Percentiles rank a stretch among this genome's conserved stretches.
These are phyloP conservation scores for Ramaria sp. DNA, from an alignment of 768 basidiomycete genomes.

Conservation along the genomic window DNA sequence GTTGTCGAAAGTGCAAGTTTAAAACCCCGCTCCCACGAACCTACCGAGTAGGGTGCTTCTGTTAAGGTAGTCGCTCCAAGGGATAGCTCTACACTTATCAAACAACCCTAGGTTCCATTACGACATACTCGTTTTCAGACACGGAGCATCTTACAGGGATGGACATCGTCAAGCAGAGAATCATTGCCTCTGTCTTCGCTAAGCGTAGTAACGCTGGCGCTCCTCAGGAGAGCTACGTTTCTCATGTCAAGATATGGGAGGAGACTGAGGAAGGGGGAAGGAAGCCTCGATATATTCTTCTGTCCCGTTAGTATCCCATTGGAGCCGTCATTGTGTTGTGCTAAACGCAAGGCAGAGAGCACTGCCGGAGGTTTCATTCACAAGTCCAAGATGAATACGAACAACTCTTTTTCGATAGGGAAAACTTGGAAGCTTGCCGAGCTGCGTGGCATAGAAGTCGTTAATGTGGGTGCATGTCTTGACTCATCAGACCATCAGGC, in stretches of 20 bases:
- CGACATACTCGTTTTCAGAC: background rate
- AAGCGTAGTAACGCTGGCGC: constrained; percentile 52
- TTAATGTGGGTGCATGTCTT: constrained; percentile 44
- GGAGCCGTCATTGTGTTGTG: constrained; percentile 5
- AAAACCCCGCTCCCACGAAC: too few species aligned
- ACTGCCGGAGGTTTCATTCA: constrained; percentile 66
- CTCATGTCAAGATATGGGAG: constrained; percentile 92
- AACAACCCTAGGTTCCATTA: background rate
- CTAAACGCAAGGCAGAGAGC: constrained; percentile 33
- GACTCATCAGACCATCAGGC: constrained; percentile 14
- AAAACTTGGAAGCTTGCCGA: constrained; percentile 91
- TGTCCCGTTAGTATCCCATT: constrained; percentile 64
- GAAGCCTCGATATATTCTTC: constrained; percentile 85
- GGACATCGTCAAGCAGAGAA: constrained; percentile 25
- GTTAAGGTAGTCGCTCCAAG: too few species aligned
- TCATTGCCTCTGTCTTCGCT: constrained; percentile 77
- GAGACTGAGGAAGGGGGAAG: constrained; percentile 60
- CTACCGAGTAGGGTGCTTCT: too few species aligned
- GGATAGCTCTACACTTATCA: background rate
- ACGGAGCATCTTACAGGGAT: background rate
- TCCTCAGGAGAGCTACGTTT: constrained; percentile 71
- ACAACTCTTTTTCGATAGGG: constrained; percentile 90
- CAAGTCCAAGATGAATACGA: constrained; percentile 94
- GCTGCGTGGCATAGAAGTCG: constrained; percentile 68
- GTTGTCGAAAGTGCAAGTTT: too few species aligned